Evolutionary conservation across 805 yeast species (phyloP), one percentile per base, ranked within the genome.

Genomic region (Scheffersomyces ergatensis): DNA sequence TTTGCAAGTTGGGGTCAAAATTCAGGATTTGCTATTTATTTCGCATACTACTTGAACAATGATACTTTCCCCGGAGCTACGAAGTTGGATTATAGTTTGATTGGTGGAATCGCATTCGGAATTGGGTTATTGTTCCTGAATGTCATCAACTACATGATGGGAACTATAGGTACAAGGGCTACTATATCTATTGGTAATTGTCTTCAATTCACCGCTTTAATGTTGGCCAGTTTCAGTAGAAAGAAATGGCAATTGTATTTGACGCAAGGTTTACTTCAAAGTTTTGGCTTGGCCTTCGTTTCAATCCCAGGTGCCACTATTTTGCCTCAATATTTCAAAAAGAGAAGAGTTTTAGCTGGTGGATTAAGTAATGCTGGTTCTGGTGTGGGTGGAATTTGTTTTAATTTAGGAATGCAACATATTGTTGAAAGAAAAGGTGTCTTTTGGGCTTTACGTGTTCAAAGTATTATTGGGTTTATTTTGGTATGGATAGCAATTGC

Each of bases 1-100:
- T 74, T 80, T 47, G 67, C 76, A 29, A 76, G 87, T 0, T 85
- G 92, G 90, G 93, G 93, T 13, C 75, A 84, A 47, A 83, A 83
- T 47, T 65, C 79, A 5, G 84, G 82, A 3, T 85, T 72, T 54
- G 83, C 88, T 21, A 73, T 85, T 4, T 82, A 80, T 48, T 62
- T 84, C 19, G 71, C 84, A 1, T 72, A 69, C 46, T 85, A 82
- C 52, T 47, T 83, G 18, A 71, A 74, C 33, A 54, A 73, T 38
- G 58, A 74, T 34, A 62, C 70, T 0, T 83, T 80, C 47, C 62
- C 65, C 0, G 86, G 82, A 2, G 82, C 83, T 0, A 55, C 72
- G 1, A 74, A 74, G 37, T 61, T 76, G 40, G 85, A 82, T 44
- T 85, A 74, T 56, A 86, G 88, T 12, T 62, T 77, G 31, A 73